Percentiles rank a stretch among this genome's conserved stretches.
Evolutionary conservation across 495 filamentous ascomycete species (phyloP).

Genomic region (Podospora bellae-mahoneyi): DNA sequence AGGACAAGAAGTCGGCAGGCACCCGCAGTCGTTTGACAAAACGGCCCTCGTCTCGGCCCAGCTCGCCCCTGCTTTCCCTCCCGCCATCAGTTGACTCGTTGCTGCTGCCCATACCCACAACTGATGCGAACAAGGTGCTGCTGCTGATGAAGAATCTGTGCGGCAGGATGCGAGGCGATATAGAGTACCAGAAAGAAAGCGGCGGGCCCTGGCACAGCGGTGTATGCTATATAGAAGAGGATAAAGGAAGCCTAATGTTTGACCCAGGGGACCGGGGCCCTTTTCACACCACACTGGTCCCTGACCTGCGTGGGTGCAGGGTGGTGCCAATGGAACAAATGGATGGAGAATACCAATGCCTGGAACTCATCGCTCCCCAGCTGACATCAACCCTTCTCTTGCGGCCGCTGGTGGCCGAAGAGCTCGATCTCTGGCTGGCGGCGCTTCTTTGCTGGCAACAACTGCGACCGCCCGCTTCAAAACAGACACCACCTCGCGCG

Average conservation of each 20-base stretch:
- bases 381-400: slow-evolving; percentile 69
- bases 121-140: slow-evolving; percentile 61
- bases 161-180: slow-evolving; percentile 65
- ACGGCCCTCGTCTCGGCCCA: slow-evolving; percentile 46
- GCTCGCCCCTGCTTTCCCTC: slow-evolving; percentile 45
- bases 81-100: slow-evolving; percentile 53
- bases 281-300: slow-evolving; percentile 55
- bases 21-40: slow-evolving; percentile 46
- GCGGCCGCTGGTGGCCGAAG: slow-evolving; percentile 66
- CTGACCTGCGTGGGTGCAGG: slow-evolving; percentile 82
- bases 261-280: slow-evolving; percentile 52
- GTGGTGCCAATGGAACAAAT: slow-evolving; percentile 64
- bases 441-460: slow-evolving; percentile 94
- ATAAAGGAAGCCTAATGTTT: slow-evolving; percentile 61
- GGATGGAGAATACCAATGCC: slow-evolving; percentile 65
- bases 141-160: slow-evolving; percentile 65
- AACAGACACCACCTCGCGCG: slow-evolving; percentile 28
- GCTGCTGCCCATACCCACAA: slow-evolving; percentile 54
- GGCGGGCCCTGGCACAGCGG: slow-evolving; percentile 57
- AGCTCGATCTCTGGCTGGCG: slow-evolving; percentile 89
- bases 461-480: slow-evolving; percentile 55
- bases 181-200: slow-evolving; percentile 59
- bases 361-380: slow-evolving; percentile 73
- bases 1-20: slow-evolving; percentile 41
- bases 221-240: slow-evolving; percentile 64